phyloP scores from a whole-genome alignment of 352 stramenopile species.

The Elongisporangium anandrum region DNA sequence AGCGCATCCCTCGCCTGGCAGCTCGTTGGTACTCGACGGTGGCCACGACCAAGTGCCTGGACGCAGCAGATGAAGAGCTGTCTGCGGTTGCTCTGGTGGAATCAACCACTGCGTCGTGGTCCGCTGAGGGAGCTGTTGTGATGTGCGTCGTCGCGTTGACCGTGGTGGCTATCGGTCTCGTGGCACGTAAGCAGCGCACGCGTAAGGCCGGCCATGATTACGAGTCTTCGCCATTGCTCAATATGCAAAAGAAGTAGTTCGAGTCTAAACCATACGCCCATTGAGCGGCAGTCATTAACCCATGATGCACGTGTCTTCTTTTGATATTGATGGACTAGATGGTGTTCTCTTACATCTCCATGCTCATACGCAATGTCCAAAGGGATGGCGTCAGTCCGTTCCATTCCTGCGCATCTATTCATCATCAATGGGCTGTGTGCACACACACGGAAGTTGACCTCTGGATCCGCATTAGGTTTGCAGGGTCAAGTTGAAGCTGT shows the following conservation, averaged over 20 bases:
- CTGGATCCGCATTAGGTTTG: neutral
- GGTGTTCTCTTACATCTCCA: too few relatives aligned
- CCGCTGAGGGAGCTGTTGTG: neutral
- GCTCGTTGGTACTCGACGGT: conserved; percentile 26
- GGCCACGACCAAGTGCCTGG: conserved; percentile 8
- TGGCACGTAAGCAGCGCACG: neutral
- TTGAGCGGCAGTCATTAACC: too few relatives aligned
- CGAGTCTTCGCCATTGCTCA: neutral
- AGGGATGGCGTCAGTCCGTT: too few relatives aligned
- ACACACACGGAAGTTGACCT: neutral
- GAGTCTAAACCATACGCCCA: too few relatives aligned
- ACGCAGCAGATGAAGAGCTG: neutral
- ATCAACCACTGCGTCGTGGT: neutral
- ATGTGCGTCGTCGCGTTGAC: neutral
- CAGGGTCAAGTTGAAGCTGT: neutral
- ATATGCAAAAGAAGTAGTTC: neutral
- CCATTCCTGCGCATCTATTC: too few relatives aligned
- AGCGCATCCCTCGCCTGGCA: conserved; percentile 25
- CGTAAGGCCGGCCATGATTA: neutral
- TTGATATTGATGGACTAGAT: too few relatives aligned
- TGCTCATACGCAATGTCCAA: too few relatives aligned
- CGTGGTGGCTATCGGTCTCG: neutral
- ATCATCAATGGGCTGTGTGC: neutral
- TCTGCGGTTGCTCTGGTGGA: neutral
- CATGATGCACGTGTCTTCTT: too few relatives aligned